Evolutionary conservation across 805 yeast genomes (phyloP).

Genomic region (Vanderwaltozyma tropicalis): DNA sequence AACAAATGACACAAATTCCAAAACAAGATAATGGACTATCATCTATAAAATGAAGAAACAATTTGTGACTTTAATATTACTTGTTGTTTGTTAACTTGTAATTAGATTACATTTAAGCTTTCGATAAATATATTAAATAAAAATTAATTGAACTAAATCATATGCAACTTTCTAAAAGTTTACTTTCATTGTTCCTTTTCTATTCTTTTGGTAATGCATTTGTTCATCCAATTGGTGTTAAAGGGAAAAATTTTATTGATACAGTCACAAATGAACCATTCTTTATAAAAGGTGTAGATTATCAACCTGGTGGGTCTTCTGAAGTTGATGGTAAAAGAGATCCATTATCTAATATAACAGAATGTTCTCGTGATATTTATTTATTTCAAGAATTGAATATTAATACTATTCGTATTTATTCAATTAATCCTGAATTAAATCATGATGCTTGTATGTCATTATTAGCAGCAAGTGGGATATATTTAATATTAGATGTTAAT

Average conservation of each 20-base stretch:
- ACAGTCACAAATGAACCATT: constrained; percentile 68
- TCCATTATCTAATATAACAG: constrained; percentile 62
- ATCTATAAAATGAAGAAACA: too few relatives aligned
- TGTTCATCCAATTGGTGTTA: constrained; percentile 57
- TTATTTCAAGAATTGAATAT: constrained; percentile 77
- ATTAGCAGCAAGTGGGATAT: constrained; percentile 88
- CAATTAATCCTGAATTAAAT: constrained; percentile 68
- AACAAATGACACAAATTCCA: too few relatives aligned
- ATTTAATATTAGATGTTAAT: constrained; percentile 81
- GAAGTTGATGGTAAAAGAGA: constrained; percentile 49
- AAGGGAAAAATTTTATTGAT: constrained; percentile 67
- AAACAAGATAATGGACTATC: too few relatives aligned
- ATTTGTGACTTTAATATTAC: too few relatives aligned
- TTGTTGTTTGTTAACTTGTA: too few relatives aligned
- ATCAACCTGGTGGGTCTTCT: constrained; percentile 93
- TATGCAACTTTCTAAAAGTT: not conserved
- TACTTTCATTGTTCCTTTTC: not conserved
- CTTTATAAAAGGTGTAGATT: constrained; percentile 78
- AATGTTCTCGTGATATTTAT: constrained; percentile 73
- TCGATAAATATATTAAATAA: too few relatives aligned
- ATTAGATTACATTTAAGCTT: too few relatives aligned
- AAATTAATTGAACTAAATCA: too few relatives aligned
- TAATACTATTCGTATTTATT: constrained; percentile 80
- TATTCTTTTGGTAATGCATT: constrained; percentile 10
- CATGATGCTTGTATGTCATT: constrained; percentile 89